Base-by-base conservation (phyloP, 2,329 filamentous ascomycete genomes). In the Coniochaeta prunicola region DNA sequence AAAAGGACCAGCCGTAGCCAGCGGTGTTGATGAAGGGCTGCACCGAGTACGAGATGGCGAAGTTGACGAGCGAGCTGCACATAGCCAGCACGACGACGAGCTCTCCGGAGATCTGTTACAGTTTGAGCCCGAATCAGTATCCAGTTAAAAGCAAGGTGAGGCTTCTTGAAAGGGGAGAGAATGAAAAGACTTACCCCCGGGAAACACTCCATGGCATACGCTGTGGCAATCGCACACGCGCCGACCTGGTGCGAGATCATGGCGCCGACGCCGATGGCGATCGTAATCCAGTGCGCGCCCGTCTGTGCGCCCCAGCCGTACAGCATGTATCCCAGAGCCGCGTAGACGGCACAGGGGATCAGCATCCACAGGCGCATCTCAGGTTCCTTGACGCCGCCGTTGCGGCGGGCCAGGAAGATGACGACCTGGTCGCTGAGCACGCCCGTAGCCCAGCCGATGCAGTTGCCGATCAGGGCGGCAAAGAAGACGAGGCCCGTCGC, bases 151-250 rank as follows among this genome's bases (percentile, higher is more conserved):
- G 34, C 34, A 15, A 4, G 13, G 13, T n/a, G 34, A 36, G 4
- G 34, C 34, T 9, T 13, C 33, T 36, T 38, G 17, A 38, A 4
- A 8, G 17, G 19, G 17, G 17, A 10, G 19, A 38, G 19, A 38
- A 10, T 10, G 33, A 26, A 55, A 19, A 10, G 5, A 60, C 65
- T 58, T 60, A 71, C 69, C 55, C 67, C 68, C 28, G 70, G 67
- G 50, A 74, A 74, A 57, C 71, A 74, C 57, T 76, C 73, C 72
- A 76, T 74, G 2, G 72, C 72, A 64, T 75, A 76, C 1, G 72
- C 69, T 1, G 72, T 75, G 3, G 73, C 71, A 36, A 74, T 69
- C 56, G 68, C 71, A 19, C 71, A 73, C 10, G 71, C 69, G 2
- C 67, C 69, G 4, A 76, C 73, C 60, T 75, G 73, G 38, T 75